Base-by-base conservation (phyloP, 805 yeast genomes). In the Starmerella asiatica region DNA sequence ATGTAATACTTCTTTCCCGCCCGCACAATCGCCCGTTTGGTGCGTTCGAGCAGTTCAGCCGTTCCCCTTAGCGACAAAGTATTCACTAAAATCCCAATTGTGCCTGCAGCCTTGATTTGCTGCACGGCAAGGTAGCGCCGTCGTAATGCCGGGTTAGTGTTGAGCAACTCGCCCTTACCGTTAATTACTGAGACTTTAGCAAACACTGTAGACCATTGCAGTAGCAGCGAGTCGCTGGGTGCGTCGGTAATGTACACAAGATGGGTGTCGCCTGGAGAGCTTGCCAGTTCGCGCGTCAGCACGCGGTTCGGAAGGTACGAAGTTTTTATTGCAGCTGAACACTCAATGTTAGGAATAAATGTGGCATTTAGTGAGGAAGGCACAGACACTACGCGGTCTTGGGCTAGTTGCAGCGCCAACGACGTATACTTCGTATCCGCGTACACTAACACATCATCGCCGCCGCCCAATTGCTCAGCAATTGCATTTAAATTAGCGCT, bases 1-100 rank as follows among this genome's bases (percentile, higher is more conserved):
- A 84, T 71, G 55, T 91, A 91, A 49, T 82, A 88, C 55, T 91
- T 91, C 60, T 91, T 91, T 2, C 82, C 95, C 0, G 88, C 85
- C 3, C 64, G 67, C 37, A 67, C 70, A 42, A 91, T 73, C 59
- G 79, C 69, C 20, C 63, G 56, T 14, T 73, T 70, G 6, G 85
- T 70, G 26, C 65, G 64, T 39, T 75, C 73, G 38, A 88, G 65
- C 27, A 88, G 61, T n/a, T 57, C 65, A 38, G 74, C 71, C 5
- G 94, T 81, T 53, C 82, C 79, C 29, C 75, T 62, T 29, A 91
- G 60, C 0, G 97, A 88, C 23, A 91, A 63, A 0, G 97, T 88
- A 55, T 91, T 93, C 29, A 91, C 86, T 26, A 91, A 64, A 21
- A 91, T 73, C 2, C 98, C 98, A 26, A 91, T 69, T 1, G 97